Evolutionary conservation across 1,139 yeast species (phyloP).

Genomic region (Magnusiomyces sp.): DNA sequence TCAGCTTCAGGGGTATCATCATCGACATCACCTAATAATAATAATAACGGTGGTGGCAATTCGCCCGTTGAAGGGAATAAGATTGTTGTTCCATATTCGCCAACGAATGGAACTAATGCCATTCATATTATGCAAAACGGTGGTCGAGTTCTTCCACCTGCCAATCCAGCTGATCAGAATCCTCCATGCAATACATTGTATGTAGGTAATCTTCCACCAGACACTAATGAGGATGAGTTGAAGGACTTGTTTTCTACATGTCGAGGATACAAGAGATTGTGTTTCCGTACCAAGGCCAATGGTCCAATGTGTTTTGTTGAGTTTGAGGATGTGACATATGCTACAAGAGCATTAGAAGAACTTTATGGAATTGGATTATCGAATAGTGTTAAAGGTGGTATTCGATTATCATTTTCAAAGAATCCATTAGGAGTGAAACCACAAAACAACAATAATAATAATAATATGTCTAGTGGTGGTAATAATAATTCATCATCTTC

Average conservation of each 20-base stretch:
- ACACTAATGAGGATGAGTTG: constrained; percentile 89
- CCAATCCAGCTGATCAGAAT: constrained; percentile 97
- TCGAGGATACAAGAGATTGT: constrained; percentile 83
- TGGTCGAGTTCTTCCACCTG: constrained; percentile 74
- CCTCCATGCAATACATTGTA: constrained; percentile 97
- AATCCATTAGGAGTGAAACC: constrained; percentile 89
- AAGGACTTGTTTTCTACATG: constrained; percentile 82
- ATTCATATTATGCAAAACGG: constrained; percentile 31
- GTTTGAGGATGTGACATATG: constrained; percentile 90
- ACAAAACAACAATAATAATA: constrained; percentile 22
- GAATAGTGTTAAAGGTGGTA: constrained; percentile 77
- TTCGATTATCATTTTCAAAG: constrained; percentile 84
- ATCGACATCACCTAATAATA: constrained; percentile 7
- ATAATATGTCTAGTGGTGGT: constrained; percentile 3
- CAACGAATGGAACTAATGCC: constrained; percentile 27
- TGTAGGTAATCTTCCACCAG: constrained; percentile 95
- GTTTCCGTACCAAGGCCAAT: constrained; percentile 57
- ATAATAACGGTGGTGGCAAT: constrained; percentile 6
- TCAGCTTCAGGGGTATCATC: constrained; percentile 5
- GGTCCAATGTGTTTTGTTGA: constrained; percentile 99
- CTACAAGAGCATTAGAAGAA: constrained; percentile 89
- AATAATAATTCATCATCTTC: neutral
- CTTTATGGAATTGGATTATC: constrained; percentile 76
- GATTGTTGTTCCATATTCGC: constrained; percentile 28
- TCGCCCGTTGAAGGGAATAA: constrained; percentile 20